phyloP scores from a whole-genome alignment of 345 rosid species.

The Trapa incisa region DNA sequence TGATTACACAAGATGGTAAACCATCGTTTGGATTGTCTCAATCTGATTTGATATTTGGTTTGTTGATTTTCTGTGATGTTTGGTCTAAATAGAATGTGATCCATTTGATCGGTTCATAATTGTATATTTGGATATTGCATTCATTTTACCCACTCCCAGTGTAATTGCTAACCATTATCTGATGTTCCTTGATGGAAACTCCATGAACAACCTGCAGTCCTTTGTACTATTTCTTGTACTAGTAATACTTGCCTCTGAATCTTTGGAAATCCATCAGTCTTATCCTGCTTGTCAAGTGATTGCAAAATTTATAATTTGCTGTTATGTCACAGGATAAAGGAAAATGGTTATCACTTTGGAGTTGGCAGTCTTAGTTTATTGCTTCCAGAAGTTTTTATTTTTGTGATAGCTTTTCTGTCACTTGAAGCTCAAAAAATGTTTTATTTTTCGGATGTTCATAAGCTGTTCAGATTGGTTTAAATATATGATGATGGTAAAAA shows the following conservation, averaged over 20 bases:
- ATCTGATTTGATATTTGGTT: neutral
- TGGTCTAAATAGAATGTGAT: neutral
- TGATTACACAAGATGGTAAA: constrained; percentile 91
- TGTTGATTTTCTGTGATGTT: neutral
- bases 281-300: neutral
- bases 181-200: neutral
- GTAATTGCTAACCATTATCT: neutral
- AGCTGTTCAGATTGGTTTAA: neutral
- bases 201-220: neutral
- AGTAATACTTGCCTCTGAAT: neutral
- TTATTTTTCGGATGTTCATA: neutral
- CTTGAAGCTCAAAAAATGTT: no score
- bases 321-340: neutral
- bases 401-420: neutral
- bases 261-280: neutral
- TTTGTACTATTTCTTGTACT: neutral
- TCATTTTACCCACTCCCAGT: neutral
- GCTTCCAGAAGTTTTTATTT: neutral
- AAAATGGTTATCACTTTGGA: neutral
- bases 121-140: neutral
- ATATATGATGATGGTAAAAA: neutral
- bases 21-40: neutral
- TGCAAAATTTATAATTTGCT: neutral
- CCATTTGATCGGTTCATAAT: neutral
- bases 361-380: neutral